Percentiles rank a stretch among this genome's conserved stretches.
Conservation (phyloP, 139 green algal genomes). For the Chlamydomonas sphaeroides region DNA sequence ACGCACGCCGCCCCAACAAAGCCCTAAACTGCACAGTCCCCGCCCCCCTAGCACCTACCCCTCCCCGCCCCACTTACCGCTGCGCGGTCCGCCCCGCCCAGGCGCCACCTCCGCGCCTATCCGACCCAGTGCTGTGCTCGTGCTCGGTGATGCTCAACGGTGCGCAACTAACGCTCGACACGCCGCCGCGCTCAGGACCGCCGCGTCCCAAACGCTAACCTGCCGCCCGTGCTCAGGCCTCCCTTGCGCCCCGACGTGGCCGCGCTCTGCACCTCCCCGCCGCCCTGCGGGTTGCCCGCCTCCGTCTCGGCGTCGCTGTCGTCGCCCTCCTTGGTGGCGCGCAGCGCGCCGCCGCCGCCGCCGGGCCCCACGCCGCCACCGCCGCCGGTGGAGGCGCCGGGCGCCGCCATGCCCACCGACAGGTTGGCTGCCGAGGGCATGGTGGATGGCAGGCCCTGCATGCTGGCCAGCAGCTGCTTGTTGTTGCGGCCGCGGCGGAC, state of each 20-base stretch:
- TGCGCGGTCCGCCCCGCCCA: no score
- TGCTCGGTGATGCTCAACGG: no score
- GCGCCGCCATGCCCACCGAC: not conserved
- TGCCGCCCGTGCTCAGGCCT: no score
- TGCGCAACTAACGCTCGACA: no score
- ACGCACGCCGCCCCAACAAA: no score
- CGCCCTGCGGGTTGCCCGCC: not conserved
- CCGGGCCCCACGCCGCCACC: not conserved
- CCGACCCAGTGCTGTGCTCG: no score
- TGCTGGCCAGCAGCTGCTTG: constrained; percentile 28
- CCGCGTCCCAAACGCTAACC: no score
- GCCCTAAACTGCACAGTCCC: no score
- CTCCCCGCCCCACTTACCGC: no score
- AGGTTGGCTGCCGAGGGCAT: constrained; percentile 16
- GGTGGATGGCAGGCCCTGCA: not conserved
- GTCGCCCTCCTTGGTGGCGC: constrained; percentile 29
- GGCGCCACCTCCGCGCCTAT: no score
- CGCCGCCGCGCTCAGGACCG: no score
- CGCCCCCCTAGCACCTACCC: no score
- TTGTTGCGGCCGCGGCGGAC: constrained; percentile 46
- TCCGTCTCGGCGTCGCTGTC: constrained; percentile 30
- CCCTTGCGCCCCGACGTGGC: not conserved
- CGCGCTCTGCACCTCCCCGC: not conserved
- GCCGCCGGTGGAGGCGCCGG: not conserved
- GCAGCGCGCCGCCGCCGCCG: not conserved